Base-by-base conservation (phyloP, 305 asterid species). In the Solanum hybrid region DNA sequence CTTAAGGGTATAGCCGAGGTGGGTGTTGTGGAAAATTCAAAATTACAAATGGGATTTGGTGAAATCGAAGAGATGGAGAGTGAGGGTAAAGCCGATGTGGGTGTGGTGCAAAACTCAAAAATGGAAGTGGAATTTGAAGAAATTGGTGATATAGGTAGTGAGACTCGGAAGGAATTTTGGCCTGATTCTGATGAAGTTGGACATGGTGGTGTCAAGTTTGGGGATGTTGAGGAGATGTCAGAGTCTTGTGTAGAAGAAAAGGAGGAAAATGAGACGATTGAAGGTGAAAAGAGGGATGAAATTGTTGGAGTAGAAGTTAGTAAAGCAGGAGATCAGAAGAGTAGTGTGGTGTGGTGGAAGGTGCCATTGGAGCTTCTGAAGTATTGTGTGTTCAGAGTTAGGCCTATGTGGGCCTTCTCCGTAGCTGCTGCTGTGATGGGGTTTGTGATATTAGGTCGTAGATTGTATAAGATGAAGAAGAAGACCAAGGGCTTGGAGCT, bases 371-470 rank as follows among this genome's bases (percentile, higher is more conserved):
- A 96, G 94, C 92, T 97, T 87, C 82, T 97, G 27, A 95, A 91
- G 89, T 95, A 93, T 90, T 94, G 93, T 89, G 93, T 94, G 90
- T 94, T 95, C 78, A 92, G 93, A 91, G 95, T 93, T 92, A 95
- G 95, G 89, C 98, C 98, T 68, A 94, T 94, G 86, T 96, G 99
- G 99, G 93, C 92, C 27, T 93, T 96, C 75, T 95, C 99, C 9
- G 93, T 95, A 24, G 99, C 97, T 15, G 98, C 98, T 91, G 98
- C 98, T 85, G 93, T 95, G 33, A 89, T 97, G 97, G 99, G 99
- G 72, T 94, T 97, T 72, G 93, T 95, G 83, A 93, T 97, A 87
- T 92, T 97, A 93, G 98, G 98, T 6, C 96, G 97, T 90, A 95
- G 95, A 90, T 90, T 96, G 96, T 92, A 95, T 79, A 93, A 92